A percentile compares a stretch with the other conserved stretches of the same genome.
Evolutionary conservation across 2,329 filamentous ascomycete genomes (phyloP).

Genomic region (Eutypella sp.): DNA sequence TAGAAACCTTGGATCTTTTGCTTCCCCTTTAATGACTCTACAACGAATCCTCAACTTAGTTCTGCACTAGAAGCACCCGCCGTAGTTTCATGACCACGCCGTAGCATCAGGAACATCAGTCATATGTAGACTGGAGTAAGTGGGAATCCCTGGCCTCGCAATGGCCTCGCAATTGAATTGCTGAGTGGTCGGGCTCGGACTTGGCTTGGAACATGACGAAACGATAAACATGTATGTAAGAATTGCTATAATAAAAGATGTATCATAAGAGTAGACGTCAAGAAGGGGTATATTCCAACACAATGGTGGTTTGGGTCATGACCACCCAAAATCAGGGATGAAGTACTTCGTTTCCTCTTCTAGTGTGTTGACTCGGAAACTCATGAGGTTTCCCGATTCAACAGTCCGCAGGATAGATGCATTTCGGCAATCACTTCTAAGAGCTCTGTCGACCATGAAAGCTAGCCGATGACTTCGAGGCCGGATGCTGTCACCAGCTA

Average conservation of each 20-base stretch:
- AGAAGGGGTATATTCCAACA: constrained; percentile 1
- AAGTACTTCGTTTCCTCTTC: no score
- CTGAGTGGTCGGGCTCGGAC: background rate
- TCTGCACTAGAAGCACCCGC: no score
- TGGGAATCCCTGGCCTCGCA: no score
- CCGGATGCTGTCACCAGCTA: no score
- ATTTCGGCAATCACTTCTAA: background rate
- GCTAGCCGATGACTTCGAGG: background rate
- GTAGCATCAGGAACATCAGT: no score
- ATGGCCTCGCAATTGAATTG: no score
- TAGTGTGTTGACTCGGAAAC: no score
- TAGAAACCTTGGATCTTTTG: no score
- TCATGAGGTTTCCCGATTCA: background rate
- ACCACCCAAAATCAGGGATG: background rate
- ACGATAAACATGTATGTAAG: background rate
- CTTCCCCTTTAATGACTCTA: no score
- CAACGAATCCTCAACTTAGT: no score
- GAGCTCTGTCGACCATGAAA: background rate
- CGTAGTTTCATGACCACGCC: no score
- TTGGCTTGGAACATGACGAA: background rate
- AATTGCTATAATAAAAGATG: background rate
- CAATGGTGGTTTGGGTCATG: background rate
- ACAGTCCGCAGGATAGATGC: background rate
- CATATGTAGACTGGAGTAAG: no score
- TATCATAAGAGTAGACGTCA: background rate